A percentile compares a stretch with the other conserved stretches of the same genome.
Conservation (phyloP, 2,329 filamentous ascomycete species). For the Diaporthe longicolla region DNA sequence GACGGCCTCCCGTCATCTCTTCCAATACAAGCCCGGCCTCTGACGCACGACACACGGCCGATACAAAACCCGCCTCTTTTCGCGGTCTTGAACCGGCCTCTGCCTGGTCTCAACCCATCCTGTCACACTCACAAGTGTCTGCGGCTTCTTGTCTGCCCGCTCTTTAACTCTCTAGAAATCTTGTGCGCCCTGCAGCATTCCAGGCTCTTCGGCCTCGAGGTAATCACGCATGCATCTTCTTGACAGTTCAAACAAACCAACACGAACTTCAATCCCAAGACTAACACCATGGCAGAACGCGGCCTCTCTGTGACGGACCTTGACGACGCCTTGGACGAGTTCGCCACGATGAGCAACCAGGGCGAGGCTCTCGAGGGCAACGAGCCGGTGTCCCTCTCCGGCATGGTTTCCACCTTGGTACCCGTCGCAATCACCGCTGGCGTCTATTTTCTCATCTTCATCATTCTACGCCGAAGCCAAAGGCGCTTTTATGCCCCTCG, state of each 20-base stretch:
- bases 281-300: slow-evolving; percentile 29
- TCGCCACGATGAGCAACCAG: slow-evolving; percentile 29
- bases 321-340: neutral
- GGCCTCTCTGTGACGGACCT: neutral
- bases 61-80: slow-evolving; percentile 16
- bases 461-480: slow-evolving; percentile 60
- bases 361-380: slow-evolving; percentile 1
- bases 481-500: slow-evolving; percentile 65
- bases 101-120: neutral
- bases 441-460: slow-evolving; percentile 60
- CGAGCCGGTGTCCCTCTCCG: slow-evolving; percentile 44
- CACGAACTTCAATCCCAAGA: neutral
- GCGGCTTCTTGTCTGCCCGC: neutral
- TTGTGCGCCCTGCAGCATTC: neutral
- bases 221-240: slow-evolving; percentile 14
- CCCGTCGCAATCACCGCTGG: slow-evolving; percentile 56
- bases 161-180: neutral
- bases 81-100: slow-evolving; percentile 8
- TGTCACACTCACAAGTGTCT: slow-evolving; percentile 1
- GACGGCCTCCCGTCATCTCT: slow-evolving; percentile 6
- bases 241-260: slow-evolving; percentile 5
- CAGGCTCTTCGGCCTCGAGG: slow-evolving; percentile 15
- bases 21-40: slow-evolving; percentile 7
- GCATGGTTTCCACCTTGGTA: slow-evolving; percentile 59
- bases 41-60: slow-evolving; percentile 29